Evolutionary conservation across 306 rosid species (phyloP).

Genomic region (Fragaria iinumae): DNA sequence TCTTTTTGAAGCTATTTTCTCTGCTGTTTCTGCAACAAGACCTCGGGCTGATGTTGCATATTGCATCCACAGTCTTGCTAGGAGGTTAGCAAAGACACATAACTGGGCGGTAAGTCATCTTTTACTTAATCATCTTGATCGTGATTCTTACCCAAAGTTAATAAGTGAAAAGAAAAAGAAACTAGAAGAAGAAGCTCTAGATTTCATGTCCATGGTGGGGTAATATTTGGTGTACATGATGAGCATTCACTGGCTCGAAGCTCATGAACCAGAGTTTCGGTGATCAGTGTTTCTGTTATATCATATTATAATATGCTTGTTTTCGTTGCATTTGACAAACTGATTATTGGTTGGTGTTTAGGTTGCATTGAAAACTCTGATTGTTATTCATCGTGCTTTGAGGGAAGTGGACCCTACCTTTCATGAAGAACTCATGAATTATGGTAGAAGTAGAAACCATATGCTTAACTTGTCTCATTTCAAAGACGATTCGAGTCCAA

Average conservation of each 20-base stretch:
- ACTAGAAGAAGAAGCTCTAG: not conserved
- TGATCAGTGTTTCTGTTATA: not conserved
- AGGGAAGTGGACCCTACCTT: conserved; percentile 99
- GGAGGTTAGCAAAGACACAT: conserved; percentile 90
- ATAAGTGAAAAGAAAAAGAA: not conserved
- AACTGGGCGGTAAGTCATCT: conserved; percentile 89
- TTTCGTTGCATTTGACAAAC: conserved; percentile 16
- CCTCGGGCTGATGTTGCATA: conserved; percentile 99
- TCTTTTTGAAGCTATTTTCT: conserved; percentile 74
- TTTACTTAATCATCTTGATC: not conserved
- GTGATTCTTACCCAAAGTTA: not conserved
- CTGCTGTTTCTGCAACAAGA: conserved; percentile 96
- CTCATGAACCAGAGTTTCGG: not conserved
- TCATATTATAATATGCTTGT: not conserved
- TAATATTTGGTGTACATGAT: not conserved
- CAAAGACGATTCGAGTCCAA: conserved; percentile 97
- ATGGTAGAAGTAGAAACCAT: conserved; percentile 95
- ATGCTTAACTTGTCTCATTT: conserved; percentile 99
- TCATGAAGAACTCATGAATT: conserved; percentile 92
- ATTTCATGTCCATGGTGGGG: not conserved
- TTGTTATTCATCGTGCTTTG: conserved; percentile 96
- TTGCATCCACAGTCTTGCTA: conserved; percentile 94
- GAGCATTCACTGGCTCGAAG: not conserved
- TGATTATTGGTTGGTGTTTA: conserved; percentile 35
- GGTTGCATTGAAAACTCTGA: conserved; percentile 94